These are phyloP conservation scores for Clarireedia homoeocarpa DNA, from an alignment of 2,329 filamentous ascomycete genomes.

Conservation along the genomic window DNA sequence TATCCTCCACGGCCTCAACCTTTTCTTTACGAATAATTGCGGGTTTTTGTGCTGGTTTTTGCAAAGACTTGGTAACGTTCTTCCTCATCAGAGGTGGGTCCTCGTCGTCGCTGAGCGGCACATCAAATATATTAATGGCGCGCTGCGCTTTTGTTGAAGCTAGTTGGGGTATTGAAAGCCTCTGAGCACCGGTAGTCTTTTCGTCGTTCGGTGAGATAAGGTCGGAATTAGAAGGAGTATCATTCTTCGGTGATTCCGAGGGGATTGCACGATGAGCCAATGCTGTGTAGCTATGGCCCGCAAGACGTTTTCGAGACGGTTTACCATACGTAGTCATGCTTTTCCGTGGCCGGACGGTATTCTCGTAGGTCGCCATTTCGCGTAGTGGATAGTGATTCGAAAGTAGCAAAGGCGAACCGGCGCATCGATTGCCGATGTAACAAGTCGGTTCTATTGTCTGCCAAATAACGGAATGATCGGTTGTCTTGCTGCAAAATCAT, in stretches of 20 bases:
- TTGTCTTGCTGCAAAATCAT: too few relatives aligned
- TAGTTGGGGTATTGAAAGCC: conserved; percentile 3
- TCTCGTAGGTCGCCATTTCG: conserved; percentile 25
- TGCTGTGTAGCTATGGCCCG: conserved; percentile 21
- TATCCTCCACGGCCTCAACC: background rate
- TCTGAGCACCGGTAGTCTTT: background rate
- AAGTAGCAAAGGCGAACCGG: background rate
- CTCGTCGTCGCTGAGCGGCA: conserved; percentile 21
- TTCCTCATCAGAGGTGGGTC: conserved; percentile 4
- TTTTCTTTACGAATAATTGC: background rate
- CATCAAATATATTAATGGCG: conserved; percentile 18
- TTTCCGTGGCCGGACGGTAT: conserved; percentile 21
- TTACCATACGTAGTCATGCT: conserved; percentile 30
- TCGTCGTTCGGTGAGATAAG: conserved; percentile 1
- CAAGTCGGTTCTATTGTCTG: background rate
- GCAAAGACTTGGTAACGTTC: conserved; percentile 4
- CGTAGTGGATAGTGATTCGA: background rate
- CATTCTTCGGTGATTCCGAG: conserved; percentile 14
- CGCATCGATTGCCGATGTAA: conserved; percentile 1
- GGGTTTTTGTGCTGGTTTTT: conserved; percentile 1
- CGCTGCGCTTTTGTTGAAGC: background rate
- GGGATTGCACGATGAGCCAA: conserved; percentile 16
- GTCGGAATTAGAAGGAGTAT: conserved; percentile 3
- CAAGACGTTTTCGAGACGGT: conserved; percentile 23
- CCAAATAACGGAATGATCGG: background rate